Evolutionary conservation across 257 asterid genomes (phyloP).

Genomic region (Fraxinus quadrangulata): DNA sequence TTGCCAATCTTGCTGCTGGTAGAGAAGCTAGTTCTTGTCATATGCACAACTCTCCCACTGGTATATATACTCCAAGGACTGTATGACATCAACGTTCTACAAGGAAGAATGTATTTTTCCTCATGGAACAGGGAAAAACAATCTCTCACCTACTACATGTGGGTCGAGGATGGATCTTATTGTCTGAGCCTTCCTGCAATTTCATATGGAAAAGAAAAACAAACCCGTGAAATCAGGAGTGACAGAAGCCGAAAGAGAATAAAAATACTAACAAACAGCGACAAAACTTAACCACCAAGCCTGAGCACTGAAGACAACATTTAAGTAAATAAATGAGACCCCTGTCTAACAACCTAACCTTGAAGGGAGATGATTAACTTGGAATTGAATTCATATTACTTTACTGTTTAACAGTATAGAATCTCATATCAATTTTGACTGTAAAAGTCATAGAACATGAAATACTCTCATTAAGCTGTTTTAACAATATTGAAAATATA

Average conservation of each 20-base stretch:
- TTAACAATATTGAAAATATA: no score
- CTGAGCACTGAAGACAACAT: not conserved
- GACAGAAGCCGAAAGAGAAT: no score
- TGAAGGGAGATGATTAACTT: no score
- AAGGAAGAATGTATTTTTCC: conserved; percentile 12
- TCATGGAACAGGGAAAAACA: not conserved
- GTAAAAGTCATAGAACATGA: not conserved
- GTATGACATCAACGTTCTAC: not conserved
- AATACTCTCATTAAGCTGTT: no score
- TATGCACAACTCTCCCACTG: conserved; percentile 6
- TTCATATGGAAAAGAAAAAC: conserved; percentile 6
- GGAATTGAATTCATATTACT: no score
- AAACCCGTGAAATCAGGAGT: not conserved
- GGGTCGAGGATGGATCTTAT: conserved; percentile 30
- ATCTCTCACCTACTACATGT: conserved; percentile 23
- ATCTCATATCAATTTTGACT: no score
- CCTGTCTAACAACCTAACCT: not conserved
- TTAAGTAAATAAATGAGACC: not conserved
- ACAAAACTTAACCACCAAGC: not conserved
- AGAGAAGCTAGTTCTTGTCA: conserved; percentile 16
- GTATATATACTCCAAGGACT: not conserved
- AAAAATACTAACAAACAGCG: no score
- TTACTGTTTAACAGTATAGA: no score
- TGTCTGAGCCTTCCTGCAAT: conserved; percentile 29
- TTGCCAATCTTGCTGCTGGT: conserved; percentile 4